Conservation (phyloP, 805 yeast genomes). For the Wickerhamiella kurtzmanii region DNA sequence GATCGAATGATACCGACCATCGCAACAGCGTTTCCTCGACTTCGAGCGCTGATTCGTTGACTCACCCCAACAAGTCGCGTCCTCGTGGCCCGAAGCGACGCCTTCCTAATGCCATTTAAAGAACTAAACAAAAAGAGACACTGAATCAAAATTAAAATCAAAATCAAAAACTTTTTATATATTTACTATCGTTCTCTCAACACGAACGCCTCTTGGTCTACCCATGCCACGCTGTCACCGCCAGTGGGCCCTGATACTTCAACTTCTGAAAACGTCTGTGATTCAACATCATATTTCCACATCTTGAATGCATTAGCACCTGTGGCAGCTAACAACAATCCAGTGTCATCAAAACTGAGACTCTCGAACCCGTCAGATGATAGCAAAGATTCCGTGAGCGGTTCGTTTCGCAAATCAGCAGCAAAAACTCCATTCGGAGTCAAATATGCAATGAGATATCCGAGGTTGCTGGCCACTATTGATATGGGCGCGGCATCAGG, state of each 20-base stretch:
- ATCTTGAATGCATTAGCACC: background rate
- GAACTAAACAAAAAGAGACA: background rate
- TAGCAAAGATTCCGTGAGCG: background rate
- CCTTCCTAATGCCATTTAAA: constrained; percentile 8
- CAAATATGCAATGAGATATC: background rate
- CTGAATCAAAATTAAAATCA: no score
- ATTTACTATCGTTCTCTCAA: no score
- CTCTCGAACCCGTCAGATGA: background rate
- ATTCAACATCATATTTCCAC: background rate
- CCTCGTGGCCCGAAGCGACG: constrained; percentile 16
- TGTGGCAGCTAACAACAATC: background rate
- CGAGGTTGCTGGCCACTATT: background rate
- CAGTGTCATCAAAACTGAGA: background rate
- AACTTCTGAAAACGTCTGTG: background rate
- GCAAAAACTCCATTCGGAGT: background rate
- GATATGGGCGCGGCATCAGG: background rate
- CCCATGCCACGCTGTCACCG: background rate
- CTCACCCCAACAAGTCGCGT: constrained; percentile 14
- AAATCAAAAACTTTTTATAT: no score
- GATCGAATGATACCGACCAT: background rate
- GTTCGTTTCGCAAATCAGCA: background rate
- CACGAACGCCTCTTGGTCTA: background rate
- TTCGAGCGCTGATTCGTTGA: constrained; percentile 9
- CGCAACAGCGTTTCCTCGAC: background rate
- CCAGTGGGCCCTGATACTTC: background rate